Percentiles rank a stretch among this genome's conserved stretches.
These are phyloP conservation scores for Leccinum truebloodii DNA, from an alignment of 768 basidiomycete species.

Conservation along the genomic window DNA sequence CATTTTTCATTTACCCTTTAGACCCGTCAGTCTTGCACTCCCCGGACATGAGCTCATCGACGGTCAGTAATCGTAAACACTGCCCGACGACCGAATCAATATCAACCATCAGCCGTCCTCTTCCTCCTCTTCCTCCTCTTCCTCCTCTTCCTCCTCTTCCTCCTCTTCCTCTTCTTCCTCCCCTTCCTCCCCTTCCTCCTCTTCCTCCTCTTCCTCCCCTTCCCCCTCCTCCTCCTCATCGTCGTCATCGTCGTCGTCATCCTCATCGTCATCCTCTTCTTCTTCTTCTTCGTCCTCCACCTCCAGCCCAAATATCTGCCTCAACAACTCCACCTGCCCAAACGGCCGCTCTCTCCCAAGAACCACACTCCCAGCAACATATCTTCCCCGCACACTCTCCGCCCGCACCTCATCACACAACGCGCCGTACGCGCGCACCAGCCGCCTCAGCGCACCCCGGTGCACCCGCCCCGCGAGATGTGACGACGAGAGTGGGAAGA, in stretches of 20 bases:
- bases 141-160: no score
- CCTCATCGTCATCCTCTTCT: not conserved
- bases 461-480: slow-evolving; percentile 71
- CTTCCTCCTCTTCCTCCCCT: not conserved
- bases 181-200: no score
- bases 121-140: no score
- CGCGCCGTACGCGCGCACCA: slow-evolving; percentile 68
- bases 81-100: no score
- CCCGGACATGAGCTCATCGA: no score
- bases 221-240: not conserved
- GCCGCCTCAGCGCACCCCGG: slow-evolving; percentile 64
- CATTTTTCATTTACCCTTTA: no score
- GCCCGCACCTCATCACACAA: slow-evolving; percentile 78
- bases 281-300: slow-evolving; percentile 30
- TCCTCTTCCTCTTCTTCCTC: no score
- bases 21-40: no score
- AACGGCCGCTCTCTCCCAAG: slow-evolving; percentile 83
- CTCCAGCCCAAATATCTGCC: slow-evolving; percentile 78
- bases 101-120: no score
- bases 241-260: fast-evolving
- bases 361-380: slow-evolving; percentile 89
- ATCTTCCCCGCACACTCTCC: slow-evolving; percentile 56
- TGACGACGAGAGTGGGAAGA: slow-evolving; percentile 71
- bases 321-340: slow-evolving; percentile 70
- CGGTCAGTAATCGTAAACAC: no score